Percentiles rank a stretch among this genome's conserved stretches.
Evolutionary conservation across 345 rosid genomes (phyloP).

Genomic region (Syzygium oleosum): DNA sequence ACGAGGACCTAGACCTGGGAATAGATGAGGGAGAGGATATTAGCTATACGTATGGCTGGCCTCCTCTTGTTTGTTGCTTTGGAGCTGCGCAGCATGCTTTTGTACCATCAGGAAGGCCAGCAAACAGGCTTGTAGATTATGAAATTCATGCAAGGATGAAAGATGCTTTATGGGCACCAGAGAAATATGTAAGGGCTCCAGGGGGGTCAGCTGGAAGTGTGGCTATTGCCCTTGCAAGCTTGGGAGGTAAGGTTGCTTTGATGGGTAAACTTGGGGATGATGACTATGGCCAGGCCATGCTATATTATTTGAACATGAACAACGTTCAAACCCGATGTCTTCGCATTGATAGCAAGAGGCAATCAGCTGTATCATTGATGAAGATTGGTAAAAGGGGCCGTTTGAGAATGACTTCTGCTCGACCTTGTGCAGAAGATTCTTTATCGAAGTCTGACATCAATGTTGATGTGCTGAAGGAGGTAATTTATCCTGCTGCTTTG

Average conservation of each 20-base stretch:
- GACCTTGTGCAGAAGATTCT: slow-evolving; percentile 85
- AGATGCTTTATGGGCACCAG: slow-evolving; percentile 64
- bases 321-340: slow-evolving; percentile 77
- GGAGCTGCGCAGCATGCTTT: slow-evolving; percentile 89
- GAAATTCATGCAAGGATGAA: slow-evolving; percentile 60
- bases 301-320: slow-evolving; percentile 57
- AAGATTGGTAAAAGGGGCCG: slow-evolving; percentile 75
- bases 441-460: slow-evolving; percentile 72
- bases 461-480: slow-evolving; percentile 86
- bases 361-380: slow-evolving; percentile 62
- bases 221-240: slow-evolving; percentile 71
- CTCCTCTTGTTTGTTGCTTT: slow-evolving; percentile 94
- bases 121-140: slow-evolving; percentile 67
- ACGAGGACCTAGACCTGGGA: slow-evolving; percentile 48
- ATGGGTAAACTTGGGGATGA: slow-evolving; percentile 94
- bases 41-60: slow-evolving; percentile 76
- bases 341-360: slow-evolving; percentile 47
- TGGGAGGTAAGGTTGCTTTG: slow-evolving; percentile 87
- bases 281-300: slow-evolving; percentile 70
- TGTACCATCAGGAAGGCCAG: slow-evolving; percentile 80
- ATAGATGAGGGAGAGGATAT: slow-evolving; percentile 59
- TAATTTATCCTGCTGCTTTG: slow-evolving; percentile 14
- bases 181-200: slow-evolving; percentile 66
- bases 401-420: slow-evolving; percentile 48
- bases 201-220: slow-evolving; percentile 84